A percentile compares a stretch with the other conserved stretches of the same genome.
These are phyloP conservation scores for Boletus edulis DNA, from an alignment of 768 basidiomycete genomes.

Conservation along the genomic window DNA sequence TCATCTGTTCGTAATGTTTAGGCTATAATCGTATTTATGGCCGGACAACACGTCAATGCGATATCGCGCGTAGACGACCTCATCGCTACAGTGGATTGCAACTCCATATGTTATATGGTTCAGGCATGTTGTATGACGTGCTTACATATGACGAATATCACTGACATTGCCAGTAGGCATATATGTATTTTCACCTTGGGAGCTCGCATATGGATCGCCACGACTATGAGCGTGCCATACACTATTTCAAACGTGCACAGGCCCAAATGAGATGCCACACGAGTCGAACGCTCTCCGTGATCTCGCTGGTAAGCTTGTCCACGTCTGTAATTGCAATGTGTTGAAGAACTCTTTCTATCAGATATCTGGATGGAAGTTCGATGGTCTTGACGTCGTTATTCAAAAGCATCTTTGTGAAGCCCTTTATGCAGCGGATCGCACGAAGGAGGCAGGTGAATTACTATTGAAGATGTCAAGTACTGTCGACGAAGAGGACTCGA, in stretches of 20 bases:
- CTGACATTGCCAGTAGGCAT: neutral
- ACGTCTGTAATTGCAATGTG: too few relatives aligned
- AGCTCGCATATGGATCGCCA: neutral
- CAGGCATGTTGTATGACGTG: neutral
- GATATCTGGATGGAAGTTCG: conserved; percentile 8
- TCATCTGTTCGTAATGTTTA: neutral
- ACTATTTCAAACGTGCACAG: neutral
- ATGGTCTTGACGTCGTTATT: neutral
- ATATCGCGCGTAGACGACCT: conserved; percentile 5
- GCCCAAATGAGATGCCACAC: neutral
- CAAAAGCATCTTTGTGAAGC: conserved; percentile 3
- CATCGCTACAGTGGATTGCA: neutral
- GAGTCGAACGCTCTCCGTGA: neutral
- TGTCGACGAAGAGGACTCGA: neutral
- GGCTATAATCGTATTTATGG: conserved; percentile 5
- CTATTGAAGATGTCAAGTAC: neutral
- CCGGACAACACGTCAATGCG: neutral
- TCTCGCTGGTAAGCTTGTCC: conserved; percentile 8
- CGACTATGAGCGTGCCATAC: conserved; percentile 4
- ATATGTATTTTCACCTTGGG: conserved; percentile 7
- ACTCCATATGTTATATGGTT: neutral
- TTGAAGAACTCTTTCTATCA: neutral
- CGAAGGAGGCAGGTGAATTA: neutral
- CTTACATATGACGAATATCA: neutral
- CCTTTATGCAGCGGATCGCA: neutral